A percentile compares a stretch with the other conserved stretches of the same genome.
Evolutionary conservation across 2,329 filamentous ascomycete genomes (phyloP).

Genomic region (Pseudogymnoascus sp.): DNA sequence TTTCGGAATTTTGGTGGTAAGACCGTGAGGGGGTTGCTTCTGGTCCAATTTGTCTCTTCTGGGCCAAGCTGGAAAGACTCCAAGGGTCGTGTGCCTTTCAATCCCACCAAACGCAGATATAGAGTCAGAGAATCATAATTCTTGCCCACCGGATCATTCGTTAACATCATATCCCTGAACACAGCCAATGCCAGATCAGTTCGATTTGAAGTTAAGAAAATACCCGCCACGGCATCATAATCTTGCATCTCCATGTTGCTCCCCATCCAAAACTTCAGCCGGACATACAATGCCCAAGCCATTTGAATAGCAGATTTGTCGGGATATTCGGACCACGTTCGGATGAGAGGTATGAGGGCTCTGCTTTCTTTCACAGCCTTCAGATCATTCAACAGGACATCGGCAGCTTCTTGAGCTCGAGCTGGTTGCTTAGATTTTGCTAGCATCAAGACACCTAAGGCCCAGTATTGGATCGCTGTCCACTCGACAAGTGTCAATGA

Average conservation of each 20-base stretch:
- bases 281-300: slow-evolving; percentile 61
- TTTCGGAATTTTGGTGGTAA: slow-evolving; percentile 52
- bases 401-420: slow-evolving; percentile 48
- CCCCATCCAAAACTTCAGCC: slow-evolving; percentile 53
- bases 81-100: slow-evolving; percentile 13
- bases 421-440: slow-evolving; percentile 49
- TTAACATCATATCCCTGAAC: slow-evolving; percentile 80
- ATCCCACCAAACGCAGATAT: slow-evolving; percentile 13
- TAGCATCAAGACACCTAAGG: slow-evolving; percentile 58
- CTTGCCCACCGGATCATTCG: slow-evolving; percentile 12
- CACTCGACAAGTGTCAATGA: slow-evolving; percentile 27
- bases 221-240: slow-evolving; percentile 66
- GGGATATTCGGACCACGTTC: slow-evolving; percentile 46
- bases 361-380: slow-evolving; percentile 41
- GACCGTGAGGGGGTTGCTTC: slow-evolving; percentile 32
- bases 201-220: slow-evolving; percentile 59
- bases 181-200: slow-evolving; percentile 62
- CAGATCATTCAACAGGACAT: slow-evolving; percentile 40
- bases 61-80: slow-evolving; percentile 17
- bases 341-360: slow-evolving; percentile 60
- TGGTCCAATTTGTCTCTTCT: slow-evolving; percentile 29
- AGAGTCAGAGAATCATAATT: slow-evolving; percentile 20
- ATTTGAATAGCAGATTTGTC: slow-evolving; percentile 40
- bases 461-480: slow-evolving; percentile 46
- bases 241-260: slow-evolving; percentile 58